Conservation (phyloP, 352 stramenopile species). For the Globisporangium lucens region DNA sequence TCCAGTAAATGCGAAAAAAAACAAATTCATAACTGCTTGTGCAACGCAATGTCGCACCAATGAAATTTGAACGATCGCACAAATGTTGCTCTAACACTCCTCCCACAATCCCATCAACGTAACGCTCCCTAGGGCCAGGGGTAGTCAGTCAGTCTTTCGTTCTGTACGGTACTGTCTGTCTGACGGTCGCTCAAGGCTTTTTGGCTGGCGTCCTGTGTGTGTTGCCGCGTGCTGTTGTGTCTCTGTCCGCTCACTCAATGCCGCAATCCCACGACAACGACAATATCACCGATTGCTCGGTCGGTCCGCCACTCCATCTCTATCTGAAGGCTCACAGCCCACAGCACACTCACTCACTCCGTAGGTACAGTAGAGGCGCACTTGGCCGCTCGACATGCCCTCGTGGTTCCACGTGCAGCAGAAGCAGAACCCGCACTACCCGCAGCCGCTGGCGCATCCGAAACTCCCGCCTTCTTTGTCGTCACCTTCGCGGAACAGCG, state of each 20-base stretch:
- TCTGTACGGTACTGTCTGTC: not conserved
- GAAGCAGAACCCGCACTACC: not conserved
- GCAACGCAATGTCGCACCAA: not conserved
- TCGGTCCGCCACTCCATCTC: not conserved
- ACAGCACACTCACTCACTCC: not conserved
- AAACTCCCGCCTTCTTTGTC: not conserved
- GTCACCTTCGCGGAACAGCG: not conserved
- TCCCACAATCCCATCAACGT: not conserved
- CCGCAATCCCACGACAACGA: not conserved
- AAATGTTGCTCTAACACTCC: not conserved
- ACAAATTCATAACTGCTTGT: not conserved
- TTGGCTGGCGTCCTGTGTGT: not conserved
- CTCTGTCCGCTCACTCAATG: not conserved
- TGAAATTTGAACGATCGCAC: not conserved
- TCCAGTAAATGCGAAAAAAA: not conserved
- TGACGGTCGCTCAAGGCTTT: not conserved
- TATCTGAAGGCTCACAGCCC: not conserved
- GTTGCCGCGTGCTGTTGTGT: not conserved
- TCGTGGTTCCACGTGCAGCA: constrained; percentile 11
- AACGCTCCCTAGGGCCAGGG: not conserved
- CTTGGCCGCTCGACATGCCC: constrained; percentile 4
- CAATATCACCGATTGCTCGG: no score
- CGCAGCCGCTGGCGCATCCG: constrained; percentile 3
- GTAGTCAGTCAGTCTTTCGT: not conserved
- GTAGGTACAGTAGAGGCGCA: not conserved